Evolutionary conservation across 106 monocot species (phyloP).

Genomic region (Allium fistulosum): DNA sequence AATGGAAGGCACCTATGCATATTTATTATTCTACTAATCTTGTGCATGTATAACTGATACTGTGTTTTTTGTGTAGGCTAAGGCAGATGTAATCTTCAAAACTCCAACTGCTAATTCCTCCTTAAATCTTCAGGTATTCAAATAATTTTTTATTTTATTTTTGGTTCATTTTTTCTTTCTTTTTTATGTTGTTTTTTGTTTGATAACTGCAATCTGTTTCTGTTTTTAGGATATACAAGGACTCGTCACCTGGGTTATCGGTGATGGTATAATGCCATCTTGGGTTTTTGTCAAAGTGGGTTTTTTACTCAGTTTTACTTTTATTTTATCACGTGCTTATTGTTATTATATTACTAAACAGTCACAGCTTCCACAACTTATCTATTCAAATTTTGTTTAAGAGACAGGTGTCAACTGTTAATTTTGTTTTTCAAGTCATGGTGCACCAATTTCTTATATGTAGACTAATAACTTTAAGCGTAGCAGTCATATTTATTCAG

Average conservation of each 20-base stretch:
- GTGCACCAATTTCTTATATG: too few species aligned
- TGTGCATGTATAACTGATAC: background rate
- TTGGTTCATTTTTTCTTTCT: background rate
- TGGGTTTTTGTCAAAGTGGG: conserved; percentile 91
- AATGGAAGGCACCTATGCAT: background rate
- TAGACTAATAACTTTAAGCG: too few species aligned
- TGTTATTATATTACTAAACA: too few species aligned
- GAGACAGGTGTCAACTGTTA: too few species aligned
- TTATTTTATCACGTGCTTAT: background rate
- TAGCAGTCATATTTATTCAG: too few species aligned
- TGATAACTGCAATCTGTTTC: background rate
- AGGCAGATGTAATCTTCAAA: conserved; percentile 73
- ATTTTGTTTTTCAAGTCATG: too few species aligned
- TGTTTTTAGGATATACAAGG: conserved; percentile 70
- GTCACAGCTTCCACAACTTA: too few species aligned
- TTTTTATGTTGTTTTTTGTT: background rate
- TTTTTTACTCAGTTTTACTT: background rate
- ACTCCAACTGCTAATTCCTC: conserved; percentile 30
- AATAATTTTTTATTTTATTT: too few species aligned
- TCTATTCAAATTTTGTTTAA: too few species aligned
- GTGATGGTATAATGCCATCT: conserved; percentile 82
- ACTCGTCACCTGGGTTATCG: conserved; percentile 90
- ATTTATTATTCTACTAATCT: background rate
- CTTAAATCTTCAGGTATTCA: conserved; percentile 65
- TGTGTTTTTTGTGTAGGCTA: conserved; percentile 41